phyloP scores from a whole-genome alignment of 441 rosid species.

The Populus tomentosa region DNA sequence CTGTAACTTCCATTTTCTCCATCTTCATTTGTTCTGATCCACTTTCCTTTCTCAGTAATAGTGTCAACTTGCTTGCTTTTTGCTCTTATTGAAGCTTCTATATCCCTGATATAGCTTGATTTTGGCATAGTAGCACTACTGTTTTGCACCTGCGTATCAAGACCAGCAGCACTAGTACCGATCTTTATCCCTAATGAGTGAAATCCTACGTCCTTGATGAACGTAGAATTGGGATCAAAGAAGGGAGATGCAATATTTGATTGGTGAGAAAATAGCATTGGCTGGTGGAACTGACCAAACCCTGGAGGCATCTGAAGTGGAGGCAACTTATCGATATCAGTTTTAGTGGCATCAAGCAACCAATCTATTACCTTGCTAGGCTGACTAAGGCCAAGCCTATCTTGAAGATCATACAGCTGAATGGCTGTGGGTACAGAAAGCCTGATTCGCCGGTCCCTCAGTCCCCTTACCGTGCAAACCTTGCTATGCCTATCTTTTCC shows the following conservation, averaged over 20 bases:
- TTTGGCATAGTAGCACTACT: background rate
- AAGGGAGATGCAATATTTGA: conserved; percentile 28
- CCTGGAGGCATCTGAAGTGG: conserved; percentile 73
- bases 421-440: conserved; percentile 89
- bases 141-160: conserved; percentile 9
- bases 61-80: conserved; percentile 28
- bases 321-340: conserved; percentile 85
- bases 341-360: conserved; percentile 69
- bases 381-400: conserved; percentile 76
- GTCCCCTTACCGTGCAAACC: conserved; percentile 83
- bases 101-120: conserved; percentile 34
- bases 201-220: conserved; percentile 20
- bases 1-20: conserved; percentile 24
- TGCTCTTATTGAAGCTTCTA: conserved; percentile 38
- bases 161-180: background rate
- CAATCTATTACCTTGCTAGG: conserved; percentile 96
- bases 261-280: conserved; percentile 25
- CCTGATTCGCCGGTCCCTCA: conserved; percentile 80
- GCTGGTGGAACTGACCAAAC: conserved; percentile 51
- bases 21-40: conserved; percentile 38
- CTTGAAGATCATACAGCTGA: conserved; percentile 88
- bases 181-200: conserved; percentile 28
- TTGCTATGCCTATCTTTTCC: conserved; percentile 98
- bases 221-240: conserved; percentile 25
- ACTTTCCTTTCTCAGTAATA: conserved; percentile 55